A percentile compares a stretch with the other conserved stretches of the same genome.
These are phyloP conservation scores for Apostasia ramifera DNA, from an alignment of 106 monocot species.

Conservation along the genomic window DNA sequence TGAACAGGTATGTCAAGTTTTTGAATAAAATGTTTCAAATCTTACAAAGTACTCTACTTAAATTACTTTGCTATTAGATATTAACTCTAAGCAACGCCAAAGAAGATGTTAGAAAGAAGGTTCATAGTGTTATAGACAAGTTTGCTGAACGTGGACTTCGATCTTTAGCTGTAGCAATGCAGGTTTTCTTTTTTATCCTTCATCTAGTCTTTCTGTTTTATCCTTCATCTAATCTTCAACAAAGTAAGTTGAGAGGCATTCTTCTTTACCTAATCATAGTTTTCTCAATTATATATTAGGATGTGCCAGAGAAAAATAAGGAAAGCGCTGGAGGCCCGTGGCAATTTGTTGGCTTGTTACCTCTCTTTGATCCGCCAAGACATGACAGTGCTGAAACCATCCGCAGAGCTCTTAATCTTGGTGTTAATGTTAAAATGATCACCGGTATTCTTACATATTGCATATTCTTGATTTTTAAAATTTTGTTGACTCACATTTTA, in stretches of 20 bases:
- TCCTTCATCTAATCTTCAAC: neutral
- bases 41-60: neutral
- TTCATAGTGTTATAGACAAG: constrained; percentile 59
- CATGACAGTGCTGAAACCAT: constrained; percentile 99
- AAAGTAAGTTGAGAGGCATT: neutral
- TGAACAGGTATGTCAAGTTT: constrained; percentile 40
- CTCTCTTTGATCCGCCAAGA: constrained; percentile 93
- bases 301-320: constrained; percentile 82
- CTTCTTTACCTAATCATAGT: neutral
- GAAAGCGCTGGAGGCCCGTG: constrained; percentile 76
- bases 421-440: constrained; percentile 99
- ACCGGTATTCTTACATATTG: constrained; percentile 41
- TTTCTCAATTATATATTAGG: constrained; percentile 3
- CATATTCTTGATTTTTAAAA: neutral
- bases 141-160: constrained; percentile 71
- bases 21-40: neutral
- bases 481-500: neutral
- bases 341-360: constrained; percentile 88
- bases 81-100: constrained; percentile 50
- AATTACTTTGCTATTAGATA: constrained; percentile 25
- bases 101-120: constrained; percentile 54
- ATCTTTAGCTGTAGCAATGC: constrained; percentile 51
- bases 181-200: constrained; percentile 16
- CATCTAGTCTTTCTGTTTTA: neutral
- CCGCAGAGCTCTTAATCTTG: constrained; percentile 85